Conservation (phyloP, 169 alveolate genomes). For the Ichthyophthirius multifiliis region DNA sequence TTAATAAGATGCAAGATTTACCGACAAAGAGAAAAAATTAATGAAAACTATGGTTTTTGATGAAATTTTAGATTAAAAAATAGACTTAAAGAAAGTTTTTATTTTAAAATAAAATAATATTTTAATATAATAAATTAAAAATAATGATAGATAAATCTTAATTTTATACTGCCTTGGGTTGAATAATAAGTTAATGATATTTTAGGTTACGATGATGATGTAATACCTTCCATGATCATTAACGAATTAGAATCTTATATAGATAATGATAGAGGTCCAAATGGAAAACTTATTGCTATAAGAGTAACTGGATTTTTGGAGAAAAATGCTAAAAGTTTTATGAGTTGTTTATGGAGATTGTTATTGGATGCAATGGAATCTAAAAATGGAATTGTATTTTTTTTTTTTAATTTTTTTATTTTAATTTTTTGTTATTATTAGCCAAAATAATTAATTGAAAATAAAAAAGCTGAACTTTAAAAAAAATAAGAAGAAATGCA, state of each 20-base stretch:
- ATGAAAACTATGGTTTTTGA: constrained; percentile 4
- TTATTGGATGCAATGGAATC: background rate
- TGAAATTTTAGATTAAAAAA: background rate
- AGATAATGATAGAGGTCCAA: background rate
- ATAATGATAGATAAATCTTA: background rate
- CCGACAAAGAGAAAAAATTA: background rate
- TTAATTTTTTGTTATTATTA: too few relatives aligned
- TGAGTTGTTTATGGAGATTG: background rate
- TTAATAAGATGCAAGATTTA: background rate
- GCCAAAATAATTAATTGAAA: too few relatives aligned
- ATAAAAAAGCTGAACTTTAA: too few relatives aligned
- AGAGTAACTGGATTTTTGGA: constrained; percentile 6
- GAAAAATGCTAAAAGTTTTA: background rate
- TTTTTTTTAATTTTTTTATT: background rate
- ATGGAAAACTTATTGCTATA: background rate
- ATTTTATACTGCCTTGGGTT: background rate
- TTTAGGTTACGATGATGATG: background rate
- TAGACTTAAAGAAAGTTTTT: background rate
- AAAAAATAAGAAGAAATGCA: too few relatives aligned
- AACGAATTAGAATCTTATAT: background rate
- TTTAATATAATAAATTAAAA: background rate
- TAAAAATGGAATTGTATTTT: background rate
- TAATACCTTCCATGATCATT: background rate
- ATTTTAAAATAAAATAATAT: background rate
- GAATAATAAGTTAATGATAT: background rate